Conservation (phyloP, 768 basidiomycete genomes). For the Lactifluus piperatus region DNA sequence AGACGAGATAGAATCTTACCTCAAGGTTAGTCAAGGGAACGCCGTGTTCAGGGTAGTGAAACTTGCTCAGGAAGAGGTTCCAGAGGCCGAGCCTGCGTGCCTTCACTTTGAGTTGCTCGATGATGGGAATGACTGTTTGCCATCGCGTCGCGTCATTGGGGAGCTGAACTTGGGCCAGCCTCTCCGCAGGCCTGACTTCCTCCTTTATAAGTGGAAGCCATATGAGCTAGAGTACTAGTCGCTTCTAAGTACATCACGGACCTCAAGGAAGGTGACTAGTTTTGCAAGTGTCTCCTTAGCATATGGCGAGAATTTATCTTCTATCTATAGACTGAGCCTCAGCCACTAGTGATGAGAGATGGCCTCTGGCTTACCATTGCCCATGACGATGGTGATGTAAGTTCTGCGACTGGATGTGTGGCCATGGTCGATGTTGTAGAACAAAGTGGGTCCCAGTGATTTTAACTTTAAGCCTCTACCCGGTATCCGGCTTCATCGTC, state of each 20-base stretch:
- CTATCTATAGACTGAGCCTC: constrained; percentile 42
- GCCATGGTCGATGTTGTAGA: constrained; percentile 31
- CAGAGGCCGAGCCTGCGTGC: constrained; percentile 87
- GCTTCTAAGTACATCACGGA: constrained; percentile 25
- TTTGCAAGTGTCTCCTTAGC: constrained; percentile 82
- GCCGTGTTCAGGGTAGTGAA: constrained; percentile 84
- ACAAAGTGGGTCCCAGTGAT: background rate
- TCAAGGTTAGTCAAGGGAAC: constrained; percentile 91
- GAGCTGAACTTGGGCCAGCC: constrained; percentile 72
- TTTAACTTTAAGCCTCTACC: background rate
- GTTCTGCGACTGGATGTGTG: constrained; percentile 62
- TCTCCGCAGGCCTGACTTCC: constrained; percentile 76
- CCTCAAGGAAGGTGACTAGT: constrained; percentile 80
- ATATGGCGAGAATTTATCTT: constrained; percentile 87
- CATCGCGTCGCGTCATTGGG: constrained; percentile 71
- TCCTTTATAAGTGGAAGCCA: constrained; percentile 40
- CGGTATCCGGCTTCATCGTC: background rate
- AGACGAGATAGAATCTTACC: constrained; percentile 34
- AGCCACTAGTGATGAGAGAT: background rate
- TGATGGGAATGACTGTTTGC: constrained; percentile 73
- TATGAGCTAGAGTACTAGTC: background rate
- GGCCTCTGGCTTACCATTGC: constrained; percentile 48
- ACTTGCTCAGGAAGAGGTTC: constrained; percentile 95
- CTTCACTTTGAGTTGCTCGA: constrained; percentile 78
- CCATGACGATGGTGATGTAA: constrained; percentile 83